Evolutionary conservation across 2,329 filamentous ascomycete species (phyloP).

Genomic region (Alternaria postmessia): DNA sequence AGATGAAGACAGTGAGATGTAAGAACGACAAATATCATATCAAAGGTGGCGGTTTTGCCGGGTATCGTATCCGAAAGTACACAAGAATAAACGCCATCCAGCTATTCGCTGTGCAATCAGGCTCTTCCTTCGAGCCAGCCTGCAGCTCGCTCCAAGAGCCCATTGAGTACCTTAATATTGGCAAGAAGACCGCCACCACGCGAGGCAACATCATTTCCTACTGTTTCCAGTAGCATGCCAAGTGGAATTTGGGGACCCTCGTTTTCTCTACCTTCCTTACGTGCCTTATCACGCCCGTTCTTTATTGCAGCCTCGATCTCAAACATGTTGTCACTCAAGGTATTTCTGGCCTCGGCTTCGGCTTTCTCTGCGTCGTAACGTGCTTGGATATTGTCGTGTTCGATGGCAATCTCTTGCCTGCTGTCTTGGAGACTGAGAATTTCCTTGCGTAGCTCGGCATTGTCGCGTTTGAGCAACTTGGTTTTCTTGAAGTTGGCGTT

Average conservation of each 20-base stretch:
- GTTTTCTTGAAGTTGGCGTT: constrained; percentile 56
- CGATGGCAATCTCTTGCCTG: constrained; percentile 59
- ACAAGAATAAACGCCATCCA: constrained; percentile 9
- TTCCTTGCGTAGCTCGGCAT: constrained; percentile 56
- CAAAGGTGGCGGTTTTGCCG: constrained; percentile 15
- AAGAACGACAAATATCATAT: constrained; percentile 3
- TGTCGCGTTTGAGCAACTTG: constrained; percentile 55
- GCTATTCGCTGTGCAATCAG: constrained; percentile 15
- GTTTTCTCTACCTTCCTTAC: constrained; percentile 37
- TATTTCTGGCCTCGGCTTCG: constrained; percentile 33
- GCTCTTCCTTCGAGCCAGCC: constrained; percentile 47
- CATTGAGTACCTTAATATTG: constrained; percentile 45
- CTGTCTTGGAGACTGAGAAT: constrained; percentile 59
- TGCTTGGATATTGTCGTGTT: constrained; percentile 58
- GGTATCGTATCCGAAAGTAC: constrained; percentile 19
- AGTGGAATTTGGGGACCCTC: constrained; percentile 46
- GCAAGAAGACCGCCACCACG: constrained; percentile 43
- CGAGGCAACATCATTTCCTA: constrained; percentile 40
- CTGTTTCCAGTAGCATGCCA: constrained; percentile 41
- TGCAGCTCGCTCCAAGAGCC: constrained; percentile 44
- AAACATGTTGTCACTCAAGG: constrained; percentile 43
- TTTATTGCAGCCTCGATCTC: constrained; percentile 50
- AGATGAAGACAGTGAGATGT: background rate
- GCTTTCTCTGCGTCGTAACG: constrained; percentile 39
- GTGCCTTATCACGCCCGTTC: constrained; percentile 43